Evolutionary conservation across 805 yeast genomes (phyloP).

Genomic region (Saccharomycopsis sp.): DNA sequence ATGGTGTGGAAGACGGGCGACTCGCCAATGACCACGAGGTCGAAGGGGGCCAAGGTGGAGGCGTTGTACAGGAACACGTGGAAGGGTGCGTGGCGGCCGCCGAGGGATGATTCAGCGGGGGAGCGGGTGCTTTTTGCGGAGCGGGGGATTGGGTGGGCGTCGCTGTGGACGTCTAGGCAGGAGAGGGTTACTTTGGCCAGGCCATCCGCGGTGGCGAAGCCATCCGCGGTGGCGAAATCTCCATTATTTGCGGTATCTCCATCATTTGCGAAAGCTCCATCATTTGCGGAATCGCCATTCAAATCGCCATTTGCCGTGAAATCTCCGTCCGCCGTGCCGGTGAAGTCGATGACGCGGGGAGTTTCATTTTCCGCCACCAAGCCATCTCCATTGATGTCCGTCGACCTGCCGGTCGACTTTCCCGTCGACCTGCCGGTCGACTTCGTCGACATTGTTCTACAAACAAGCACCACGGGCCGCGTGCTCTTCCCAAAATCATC

Average conservation of each 20-base stretch:
- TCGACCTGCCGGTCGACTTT: no score
- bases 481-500: conserved; percentile 15
- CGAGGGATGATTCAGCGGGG: conserved; percentile 48
- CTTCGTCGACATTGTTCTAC: no score
- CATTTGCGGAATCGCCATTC: no score
- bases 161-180: conserved; percentile 41
- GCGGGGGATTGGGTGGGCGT: conserved; percentile 42
- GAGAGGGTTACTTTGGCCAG: no score
- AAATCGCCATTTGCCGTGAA: conserved; percentile 6
- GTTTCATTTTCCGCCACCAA: no score
- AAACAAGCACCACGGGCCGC: conserved; percentile 24
- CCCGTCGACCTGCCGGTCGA: no score
- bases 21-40: conserved; percentile 44
- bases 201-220: no score
- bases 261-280: neutral
- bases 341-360: conserved; percentile 13
- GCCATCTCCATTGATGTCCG: no score
- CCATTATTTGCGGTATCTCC: neutral
- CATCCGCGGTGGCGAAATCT: no score
- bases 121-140: conserved; percentile 34
- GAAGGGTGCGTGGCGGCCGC: conserved; percentile 44
- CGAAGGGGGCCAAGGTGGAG: conserved; percentile 36
- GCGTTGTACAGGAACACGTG: conserved; percentile 39
- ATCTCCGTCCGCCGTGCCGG: conserved; percentile 13
- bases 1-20: conserved; percentile 14